Evolutionary conservation across 2,329 filamentous ascomycete genomes (phyloP), one percentile per base, ranked within the genome.

Genomic region (Aspergillus carbonarius): DNA sequence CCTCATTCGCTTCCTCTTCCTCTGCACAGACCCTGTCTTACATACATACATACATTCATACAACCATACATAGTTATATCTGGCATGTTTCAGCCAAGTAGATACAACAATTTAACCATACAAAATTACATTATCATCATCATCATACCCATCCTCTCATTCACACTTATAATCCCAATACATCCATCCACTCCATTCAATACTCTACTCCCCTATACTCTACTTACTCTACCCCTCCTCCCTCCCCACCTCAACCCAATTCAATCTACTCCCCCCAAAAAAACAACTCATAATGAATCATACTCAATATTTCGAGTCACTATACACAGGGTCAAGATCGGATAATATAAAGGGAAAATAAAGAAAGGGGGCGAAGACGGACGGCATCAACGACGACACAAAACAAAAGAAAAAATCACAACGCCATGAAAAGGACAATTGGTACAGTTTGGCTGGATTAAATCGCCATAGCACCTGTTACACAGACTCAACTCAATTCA

Each of bases 321-420:
- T 65, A 63, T 65, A 63, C 60, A 64, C 58, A 62, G 49, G 53
- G 39, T 51, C 47, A 23, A 57, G 57, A 50, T 48, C 57, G 58
- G n/a, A n/a, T n/a, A n/a, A n/a, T n/a, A 65, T 50, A 32, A 54
- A 60, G 61, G 54, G 62, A 60, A 63, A 65, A 64, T 58, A 69
- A 65, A 67, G 60, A 63, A 57, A 58, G 17, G 42, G 44, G 34
- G 42, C 18, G 30, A 7, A 44, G 47, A 37, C 13, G 27, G 46
- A 48, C 32, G 40, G 17, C 23, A 15, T 30, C 30, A 47, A n/a
- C 25, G 52, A 59, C 56, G 5, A 23, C 3, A 57, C 58, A 50
- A 47, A 46, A 55, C 59, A 66, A 63, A 62, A 60, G 67, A 67
- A 72, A 51, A 50, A 68, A 66, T 64, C 60, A 66, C 67, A 74